A percentile compares a stretch with the other conserved stretches of the same genome.
Conservation (phyloP, 805 yeast genomes). For the Lipomyces japonicus region DNA sequence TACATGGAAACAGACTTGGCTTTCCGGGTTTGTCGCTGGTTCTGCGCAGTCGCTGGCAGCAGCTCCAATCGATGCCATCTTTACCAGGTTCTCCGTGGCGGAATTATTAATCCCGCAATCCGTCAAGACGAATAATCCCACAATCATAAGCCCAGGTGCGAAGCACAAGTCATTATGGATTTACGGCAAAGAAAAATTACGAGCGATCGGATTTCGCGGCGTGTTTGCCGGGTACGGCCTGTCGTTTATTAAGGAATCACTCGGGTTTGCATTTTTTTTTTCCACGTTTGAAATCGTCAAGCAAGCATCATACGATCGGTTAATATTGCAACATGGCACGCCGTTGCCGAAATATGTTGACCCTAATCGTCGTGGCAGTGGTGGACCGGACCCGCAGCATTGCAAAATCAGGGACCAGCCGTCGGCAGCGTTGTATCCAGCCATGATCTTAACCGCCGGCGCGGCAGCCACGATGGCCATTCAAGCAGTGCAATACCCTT, state of each 20-base stretch:
- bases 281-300: slow-evolving; percentile 55
- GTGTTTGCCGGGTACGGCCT: slow-evolving; percentile 88
- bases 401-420: slow-evolving; percentile 17
- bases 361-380: background rate
- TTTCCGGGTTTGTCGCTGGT: slow-evolving; percentile 85
- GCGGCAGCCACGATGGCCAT: slow-evolving; percentile 77
- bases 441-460: slow-evolving; percentile 77
- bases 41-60: slow-evolving; percentile 84
- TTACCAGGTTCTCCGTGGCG: slow-evolving; percentile 71
- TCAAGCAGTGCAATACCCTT: slow-evolving; percentile 77
- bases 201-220: slow-evolving; percentile 72
- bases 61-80: slow-evolving; percentile 89
- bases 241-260: slow-evolving; percentile 70
- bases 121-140: background rate
- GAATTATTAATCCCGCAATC: slow-evolving; percentile 51
- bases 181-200: slow-evolving; percentile 65
- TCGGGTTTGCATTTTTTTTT: slow-evolving; percentile 58
- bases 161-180: slow-evolving; percentile 59
- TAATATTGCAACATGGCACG: slow-evolving; percentile 17
- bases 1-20: slow-evolving; percentile 48
- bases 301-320: slow-evolving; percentile 38
- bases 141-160: background rate
- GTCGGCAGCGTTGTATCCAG: slow-evolving; percentile 47
- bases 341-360: slow-evolving; percentile 26
- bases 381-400: slow-evolving; percentile 5